Base-by-base conservation (phyloP, 2,329 filamentous ascomycete genomes). In the Ustilaginoidea virens region DNA sequence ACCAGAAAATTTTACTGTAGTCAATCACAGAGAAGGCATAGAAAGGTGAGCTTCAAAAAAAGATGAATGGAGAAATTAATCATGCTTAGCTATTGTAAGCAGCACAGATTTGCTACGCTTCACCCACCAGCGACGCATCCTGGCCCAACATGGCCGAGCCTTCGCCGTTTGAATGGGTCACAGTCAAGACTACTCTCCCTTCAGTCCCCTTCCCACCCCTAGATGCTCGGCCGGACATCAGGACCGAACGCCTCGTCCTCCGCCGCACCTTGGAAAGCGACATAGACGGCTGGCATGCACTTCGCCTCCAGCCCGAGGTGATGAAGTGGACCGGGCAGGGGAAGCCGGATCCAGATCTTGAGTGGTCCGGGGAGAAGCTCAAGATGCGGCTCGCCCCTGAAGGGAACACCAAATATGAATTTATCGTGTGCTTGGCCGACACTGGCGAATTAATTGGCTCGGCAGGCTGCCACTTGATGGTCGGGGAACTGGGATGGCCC, bases 281-380 rank as follows among this genome's bases (percentile, higher is more conserved):
- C 45, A 51, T 67, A 2, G 47, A 53, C 2, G 60, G 53, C 5
- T 35, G 73, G 11, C 53, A 69, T 36, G 48, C 49, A 14, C 52
- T 80, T 30, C 67, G 74, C 15, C 56, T 54, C 10, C 58, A 74
- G 43, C 58, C 61, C 4, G 69, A 74, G 38, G 67, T 74, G 26
- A 80, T 80, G 75, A 47, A 48, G 31, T 74, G 63, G 58, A 73
- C 72, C 30, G 30, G 36, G 3, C 37, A 43, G 37, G 61, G 58
- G 33, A 32, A 39, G 7, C 38, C 52, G 7, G 63, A 74, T 48
- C 35, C 41, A 30, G 51, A 61, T 39, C 27, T 58, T 2, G 56
- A 52, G 2, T 54, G 58, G 32, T 66, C 67, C 7, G 48, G 47
- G 33, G 39, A 34, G 15, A 56, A 43, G 28, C 41, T 70, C 27